phyloP scores from a whole-genome alignment of 768 basidiomycete species.

The Mycena galericulata region DNA sequence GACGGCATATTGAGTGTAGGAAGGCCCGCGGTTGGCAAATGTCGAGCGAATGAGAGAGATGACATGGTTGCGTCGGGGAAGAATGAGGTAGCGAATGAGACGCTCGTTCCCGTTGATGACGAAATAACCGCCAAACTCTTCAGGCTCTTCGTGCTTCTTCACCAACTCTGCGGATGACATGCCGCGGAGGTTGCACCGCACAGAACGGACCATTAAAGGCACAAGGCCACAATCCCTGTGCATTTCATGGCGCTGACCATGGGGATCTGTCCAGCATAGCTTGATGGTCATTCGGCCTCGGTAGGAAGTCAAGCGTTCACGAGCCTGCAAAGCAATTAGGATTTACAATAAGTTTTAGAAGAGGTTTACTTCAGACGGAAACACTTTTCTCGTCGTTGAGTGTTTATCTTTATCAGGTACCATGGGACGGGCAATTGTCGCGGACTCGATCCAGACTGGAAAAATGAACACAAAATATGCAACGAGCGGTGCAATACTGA shows the following conservation, averaged over 20 bases:
- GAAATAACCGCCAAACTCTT: slow-evolving; percentile 99
- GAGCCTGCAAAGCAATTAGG: slow-evolving; percentile 67
- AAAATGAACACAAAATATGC: slow-evolving; percentile 26
- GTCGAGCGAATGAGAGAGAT: slow-evolving; percentile 92
- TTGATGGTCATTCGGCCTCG: slow-evolving; percentile 90
- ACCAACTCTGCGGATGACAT: slow-evolving; percentile 91
- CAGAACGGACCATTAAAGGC: slow-evolving; percentile 97
- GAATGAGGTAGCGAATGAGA: slow-evolving; percentile 96
- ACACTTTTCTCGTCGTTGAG: slow-evolving; percentile 81
- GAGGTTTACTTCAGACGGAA: slow-evolving; percentile 83
- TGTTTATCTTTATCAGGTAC: slow-evolving; percentile 85
- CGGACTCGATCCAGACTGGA: slow-evolving; percentile 93
- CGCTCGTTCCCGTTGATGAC: slow-evolving; percentile 99
- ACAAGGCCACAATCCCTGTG: slow-evolving; percentile 92
- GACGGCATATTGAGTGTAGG: slow-evolving; percentile 94
- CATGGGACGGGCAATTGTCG: slow-evolving; percentile 86
- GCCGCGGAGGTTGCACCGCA: slow-evolving; percentile 89
- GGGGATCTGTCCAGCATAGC: slow-evolving; percentile 84
- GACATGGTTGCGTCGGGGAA: slow-evolving; percentile 95
- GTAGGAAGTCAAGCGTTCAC: slow-evolving; percentile 94
- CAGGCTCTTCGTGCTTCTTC: slow-evolving; percentile 92
- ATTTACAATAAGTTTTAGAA: slow-evolving; percentile 5
- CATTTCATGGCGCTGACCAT: slow-evolving; percentile 74
- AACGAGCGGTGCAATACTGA: slow-evolving; percentile 56
- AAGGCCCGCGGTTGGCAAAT: slow-evolving; percentile 92